Evolutionary conservation across 2,329 filamentous ascomycete species (phyloP).

Genomic region (Penicillium expansum): DNA sequence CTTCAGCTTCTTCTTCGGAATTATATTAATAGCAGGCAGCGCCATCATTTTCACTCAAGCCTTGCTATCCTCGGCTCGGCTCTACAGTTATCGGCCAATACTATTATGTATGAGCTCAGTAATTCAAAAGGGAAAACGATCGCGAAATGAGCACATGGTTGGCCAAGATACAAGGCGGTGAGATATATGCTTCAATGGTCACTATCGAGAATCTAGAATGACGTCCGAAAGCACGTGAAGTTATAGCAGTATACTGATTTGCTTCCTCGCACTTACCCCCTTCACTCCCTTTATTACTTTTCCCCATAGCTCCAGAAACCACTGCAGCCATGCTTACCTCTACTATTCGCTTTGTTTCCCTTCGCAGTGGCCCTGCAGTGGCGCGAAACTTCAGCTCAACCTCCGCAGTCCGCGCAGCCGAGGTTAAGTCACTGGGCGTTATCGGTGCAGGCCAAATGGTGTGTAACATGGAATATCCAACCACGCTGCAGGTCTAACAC

Average conservation of each 20-base stretch:
- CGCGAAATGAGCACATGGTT: neutral
- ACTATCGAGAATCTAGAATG: neutral
- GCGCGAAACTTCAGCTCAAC: constrained; percentile 68
- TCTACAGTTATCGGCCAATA: neutral
- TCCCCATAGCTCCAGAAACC: neutral
- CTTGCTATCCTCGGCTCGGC: neutral
- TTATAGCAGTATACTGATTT: constrained; percentile 1
- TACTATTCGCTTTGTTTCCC: constrained; percentile 26
- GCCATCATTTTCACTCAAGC: neutral
- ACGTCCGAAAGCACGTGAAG: constrained; percentile 25
- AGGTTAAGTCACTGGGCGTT: constrained; percentile 85
- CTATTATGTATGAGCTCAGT: neutral
- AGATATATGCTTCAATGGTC: neutral
- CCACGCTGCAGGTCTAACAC: constrained; percentile 20
- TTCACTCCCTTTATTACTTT: neutral
- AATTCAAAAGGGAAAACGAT: neutral
- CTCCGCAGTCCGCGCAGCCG: constrained; percentile 59
- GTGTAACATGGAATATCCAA: constrained; percentile 29
- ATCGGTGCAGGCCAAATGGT: constrained; percentile 97
- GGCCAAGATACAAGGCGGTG: neutral
- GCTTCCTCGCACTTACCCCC: neutral
- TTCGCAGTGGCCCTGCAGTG: constrained; percentile 35
- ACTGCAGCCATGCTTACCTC: constrained; percentile 36
- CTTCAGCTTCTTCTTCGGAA: neutral
- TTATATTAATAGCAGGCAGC: neutral